phyloP scores from a whole-genome alignment of 768 basidiomycete genomes.

The Gloeophyllum trabeum region DNA sequence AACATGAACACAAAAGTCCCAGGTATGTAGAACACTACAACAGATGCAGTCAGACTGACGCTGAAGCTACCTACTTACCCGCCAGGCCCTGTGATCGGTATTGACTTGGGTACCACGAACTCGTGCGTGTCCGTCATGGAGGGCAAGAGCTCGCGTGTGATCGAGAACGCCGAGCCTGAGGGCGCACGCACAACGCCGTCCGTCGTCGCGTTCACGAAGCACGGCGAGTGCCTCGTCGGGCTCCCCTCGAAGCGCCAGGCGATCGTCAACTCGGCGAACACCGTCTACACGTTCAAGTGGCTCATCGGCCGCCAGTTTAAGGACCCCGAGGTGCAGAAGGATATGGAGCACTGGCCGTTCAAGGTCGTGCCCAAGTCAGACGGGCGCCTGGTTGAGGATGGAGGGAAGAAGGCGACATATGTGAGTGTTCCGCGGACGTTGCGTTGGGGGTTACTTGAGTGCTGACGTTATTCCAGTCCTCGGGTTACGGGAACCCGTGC shows the following conservation, averaged over 20 bases:
- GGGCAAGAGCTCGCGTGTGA: slow-evolving; percentile 86
- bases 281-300: slow-evolving; percentile 94
- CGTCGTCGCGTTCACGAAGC: slow-evolving; percentile 97
- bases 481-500: too few relatives aligned
- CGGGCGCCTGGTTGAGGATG: too few relatives aligned
- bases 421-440: too few relatives aligned
- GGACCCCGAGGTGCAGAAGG: slow-evolving; percentile 70
- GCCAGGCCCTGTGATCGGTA: too few relatives aligned
- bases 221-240: slow-evolving; percentile 92
- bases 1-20: slow-evolving; percentile 95
- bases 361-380: slow-evolving; percentile 65
- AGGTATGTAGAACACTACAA: slow-evolving; percentile 33
- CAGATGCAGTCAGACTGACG: slow-evolving; percentile 1
- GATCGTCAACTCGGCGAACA: slow-evolving; percentile 90
- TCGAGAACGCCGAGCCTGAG: slow-evolving; percentile 97
- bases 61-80: too few relatives aligned
- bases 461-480: neutral
- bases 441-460: too few relatives aligned
- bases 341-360: slow-evolving; percentile 91
- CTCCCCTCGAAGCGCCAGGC: slow-evolving; percentile 96
- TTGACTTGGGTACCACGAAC: slow-evolving; percentile 88
- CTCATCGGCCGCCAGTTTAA: slow-evolving; percentile 82
- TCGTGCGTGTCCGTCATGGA: slow-evolving; percentile 94
- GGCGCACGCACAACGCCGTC: slow-evolving; percentile 97
- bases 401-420: too few relatives aligned